Evolutionary conservation across 257 asterid genomes (phyloP), one percentile per base, ranked within the genome.

Genomic region (Capsicum pubescens): DNA sequence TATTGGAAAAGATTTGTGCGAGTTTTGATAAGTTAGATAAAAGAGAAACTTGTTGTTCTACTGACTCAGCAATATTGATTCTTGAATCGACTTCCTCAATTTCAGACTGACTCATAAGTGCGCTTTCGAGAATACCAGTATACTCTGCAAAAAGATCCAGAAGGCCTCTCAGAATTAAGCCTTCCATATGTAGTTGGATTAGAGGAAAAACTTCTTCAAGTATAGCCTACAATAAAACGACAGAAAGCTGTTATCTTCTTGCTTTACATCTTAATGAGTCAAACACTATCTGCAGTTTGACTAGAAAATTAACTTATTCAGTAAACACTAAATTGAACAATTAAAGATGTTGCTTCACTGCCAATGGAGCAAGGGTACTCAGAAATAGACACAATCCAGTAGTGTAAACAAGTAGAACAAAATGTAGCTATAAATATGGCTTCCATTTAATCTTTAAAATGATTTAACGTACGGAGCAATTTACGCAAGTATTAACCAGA

Each of bases 121-220:
- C 93, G 12, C 85, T 84, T 85, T 92, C 92, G 44, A 93, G 93
- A 68, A 89, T 81, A 8, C 81, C 72, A 7, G 86, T 84, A 59
- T 94, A 94, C 61, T 89, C 87, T 16, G 85, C 69, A 58, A 90
- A 88, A 57, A 94, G 84, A 79, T 92, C 94, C 76, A 84, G 83
- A 52, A 92, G 87, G 85, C 90, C 94, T 83, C 87, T 90, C 80
- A 93, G 87, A 86, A 94, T 87, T 14, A 89, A 81, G 82, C 90
- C 87, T 90, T 91, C 98, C 92, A 94, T 90, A 86, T 91, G 88
- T 48, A 91, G 87, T 14, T 88, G 52, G 72, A 90, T 88, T 86
- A 94, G 85, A 44, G 97, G 92, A 58, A 58, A 87, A 59, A 90
- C 42, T 15, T 92, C 95, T 82, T 88, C 57, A 36, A 63, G 26